These are phyloP conservation scores for Phytophthora citrophthora DNA, from an alignment of 352 stramenopile species.

Conservation along the genomic window DNA sequence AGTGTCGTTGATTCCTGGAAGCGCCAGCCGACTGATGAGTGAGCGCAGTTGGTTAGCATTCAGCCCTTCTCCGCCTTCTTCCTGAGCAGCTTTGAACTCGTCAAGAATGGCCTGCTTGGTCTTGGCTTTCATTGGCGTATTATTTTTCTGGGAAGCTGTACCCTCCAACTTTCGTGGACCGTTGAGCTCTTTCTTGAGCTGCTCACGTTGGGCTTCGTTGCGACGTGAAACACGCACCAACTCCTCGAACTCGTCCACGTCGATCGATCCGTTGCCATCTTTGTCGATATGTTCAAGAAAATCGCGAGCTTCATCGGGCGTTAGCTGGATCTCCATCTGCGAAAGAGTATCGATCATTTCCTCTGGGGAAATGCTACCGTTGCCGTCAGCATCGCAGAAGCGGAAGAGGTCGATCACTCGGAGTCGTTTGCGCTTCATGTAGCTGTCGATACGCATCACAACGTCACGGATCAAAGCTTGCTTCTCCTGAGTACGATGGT, in stretches of 20 bases:
- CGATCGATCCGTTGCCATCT: conserved; percentile 83
- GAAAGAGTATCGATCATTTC: conserved; percentile 87
- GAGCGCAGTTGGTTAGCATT: conserved; percentile 52
- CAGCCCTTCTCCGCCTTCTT: conserved; percentile 46
- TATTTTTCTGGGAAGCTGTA: conserved; percentile 51
- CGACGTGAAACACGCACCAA: conserved; percentile 74
- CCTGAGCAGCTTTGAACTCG: conserved; percentile 55
- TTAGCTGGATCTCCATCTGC: conserved; percentile 86
- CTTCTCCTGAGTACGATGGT: conserved; percentile 73
- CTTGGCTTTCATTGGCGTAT: conserved; percentile 42
- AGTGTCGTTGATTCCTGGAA: conserved; percentile 58
- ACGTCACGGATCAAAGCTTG: conserved; percentile 76
- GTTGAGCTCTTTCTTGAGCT: conserved; percentile 70
- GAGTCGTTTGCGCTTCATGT: conserved; percentile 87
- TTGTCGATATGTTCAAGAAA: conserved; percentile 87
- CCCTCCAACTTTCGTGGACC: conserved; percentile 40
- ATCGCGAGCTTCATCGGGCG: conserved; percentile 60
- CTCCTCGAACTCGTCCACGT: conserved; percentile 88
- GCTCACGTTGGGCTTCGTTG: conserved; percentile 76
- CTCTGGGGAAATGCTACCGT: conserved; percentile 76
- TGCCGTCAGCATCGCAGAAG: conserved; percentile 85
- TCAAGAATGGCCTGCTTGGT: conserved; percentile 69
- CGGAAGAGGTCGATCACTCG: conserved; percentile 87
- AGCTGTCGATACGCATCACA: conserved; percentile 80
- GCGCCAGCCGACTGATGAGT: conserved; percentile 47